These are phyloP conservation scores for Peronospora farinosa DNA, from an alignment of 352 stramenopile species.

Conservation along the genomic window DNA sequence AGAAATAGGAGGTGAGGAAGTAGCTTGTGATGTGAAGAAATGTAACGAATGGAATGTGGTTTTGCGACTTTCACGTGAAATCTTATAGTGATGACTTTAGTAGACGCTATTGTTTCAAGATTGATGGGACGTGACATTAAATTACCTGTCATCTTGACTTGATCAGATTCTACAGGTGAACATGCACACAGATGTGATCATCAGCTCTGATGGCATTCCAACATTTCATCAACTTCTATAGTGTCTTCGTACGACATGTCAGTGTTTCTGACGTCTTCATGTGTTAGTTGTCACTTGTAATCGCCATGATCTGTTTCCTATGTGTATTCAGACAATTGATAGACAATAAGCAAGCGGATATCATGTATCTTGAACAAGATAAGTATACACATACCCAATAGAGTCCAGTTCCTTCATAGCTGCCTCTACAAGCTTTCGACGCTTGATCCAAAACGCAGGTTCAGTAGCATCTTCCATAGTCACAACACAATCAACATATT, in stretches of 20 bases:
- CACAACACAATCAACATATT: background rate
- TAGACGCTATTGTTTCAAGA: background rate
- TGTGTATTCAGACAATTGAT: background rate
- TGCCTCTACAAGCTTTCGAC: slow-evolving; percentile 25
- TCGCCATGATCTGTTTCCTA: slow-evolving; percentile 21
- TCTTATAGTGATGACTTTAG: background rate
- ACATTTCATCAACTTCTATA: too few relatives aligned
- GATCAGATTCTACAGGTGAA: too few relatives aligned
- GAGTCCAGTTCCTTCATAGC: slow-evolving; percentile 32
- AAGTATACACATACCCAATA: slow-evolving; percentile 28
- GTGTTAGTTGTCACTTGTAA: background rate
- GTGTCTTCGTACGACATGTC: too few relatives aligned
- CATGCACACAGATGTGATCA: too few relatives aligned
- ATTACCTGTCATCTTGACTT: too few relatives aligned
- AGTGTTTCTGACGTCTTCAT: too few relatives aligned
- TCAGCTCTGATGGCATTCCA: too few relatives aligned
- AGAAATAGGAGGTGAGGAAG: background rate
- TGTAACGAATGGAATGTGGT: slow-evolving; percentile 7
- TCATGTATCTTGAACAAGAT: background rate
- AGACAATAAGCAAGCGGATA: background rate
- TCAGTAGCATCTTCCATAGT: slow-evolving; percentile 16
- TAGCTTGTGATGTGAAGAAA: slow-evolving; percentile 12
- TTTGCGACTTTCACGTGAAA: slow-evolving; percentile 1
- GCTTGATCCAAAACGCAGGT: slow-evolving; percentile 37
- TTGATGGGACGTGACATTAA: background rate